Conservation (phyloP, 2,329 filamentous ascomycete genomes). For the Colletotrichum euphorbiae region DNA sequence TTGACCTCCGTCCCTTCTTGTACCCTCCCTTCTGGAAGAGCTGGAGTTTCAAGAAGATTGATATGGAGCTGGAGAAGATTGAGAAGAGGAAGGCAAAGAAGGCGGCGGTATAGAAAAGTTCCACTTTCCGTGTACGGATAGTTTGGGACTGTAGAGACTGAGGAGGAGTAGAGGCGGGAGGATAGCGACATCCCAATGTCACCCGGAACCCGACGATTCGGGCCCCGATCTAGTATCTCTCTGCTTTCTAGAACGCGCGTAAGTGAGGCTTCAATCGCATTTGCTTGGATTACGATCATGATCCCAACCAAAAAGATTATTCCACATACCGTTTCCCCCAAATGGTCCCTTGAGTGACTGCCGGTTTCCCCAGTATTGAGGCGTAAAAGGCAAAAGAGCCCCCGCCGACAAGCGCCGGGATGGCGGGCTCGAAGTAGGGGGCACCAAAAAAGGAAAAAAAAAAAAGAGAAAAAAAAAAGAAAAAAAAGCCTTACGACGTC, state of each 20-base stretch:
- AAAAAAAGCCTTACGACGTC: constrained; percentile 5
- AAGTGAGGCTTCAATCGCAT: neutral
- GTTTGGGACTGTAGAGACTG: neutral
- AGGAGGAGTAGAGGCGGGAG: neutral
- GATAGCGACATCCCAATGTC: neutral
- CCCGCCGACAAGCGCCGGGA: neutral
- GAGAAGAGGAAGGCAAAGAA: constrained; percentile 43
- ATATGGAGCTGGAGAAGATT: constrained; percentile 50
- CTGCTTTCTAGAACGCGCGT: neutral
- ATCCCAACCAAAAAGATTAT: neutral
- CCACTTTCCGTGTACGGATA: neutral
- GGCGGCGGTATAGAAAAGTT: constrained; percentile 28
- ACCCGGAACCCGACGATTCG: neutral
- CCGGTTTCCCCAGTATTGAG: neutral
- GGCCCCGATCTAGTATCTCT: neutral
- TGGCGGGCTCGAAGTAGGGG: neutral
- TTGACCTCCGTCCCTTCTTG: constrained; percentile 44
- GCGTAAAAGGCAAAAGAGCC: neutral
- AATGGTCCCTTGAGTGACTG: neutral
- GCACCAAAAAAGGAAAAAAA: neutral
- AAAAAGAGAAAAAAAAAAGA: neutral
- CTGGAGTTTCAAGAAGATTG: constrained; percentile 55
- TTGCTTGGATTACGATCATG: neutral
- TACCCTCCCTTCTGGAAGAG: constrained; percentile 50
- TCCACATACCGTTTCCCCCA: constrained; percentile 4